These are phyloP conservation scores for Aspergillus cejpii DNA, from an alignment of 2,329 filamentous ascomycete species.

Conservation along the genomic window DNA sequence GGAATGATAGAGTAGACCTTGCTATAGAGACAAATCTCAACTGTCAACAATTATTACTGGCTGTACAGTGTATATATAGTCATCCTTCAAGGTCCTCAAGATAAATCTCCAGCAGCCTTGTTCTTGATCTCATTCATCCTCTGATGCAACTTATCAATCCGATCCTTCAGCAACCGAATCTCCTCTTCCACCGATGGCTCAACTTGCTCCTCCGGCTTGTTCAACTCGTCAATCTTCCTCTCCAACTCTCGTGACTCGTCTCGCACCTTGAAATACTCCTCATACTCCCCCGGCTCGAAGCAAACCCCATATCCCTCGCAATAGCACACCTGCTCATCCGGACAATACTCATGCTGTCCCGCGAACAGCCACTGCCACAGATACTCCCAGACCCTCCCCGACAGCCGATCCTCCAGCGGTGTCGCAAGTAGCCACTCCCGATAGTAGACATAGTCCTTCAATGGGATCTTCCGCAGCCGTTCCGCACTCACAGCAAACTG, in stretches of 20 bases:
- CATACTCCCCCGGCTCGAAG: slow-evolving; percentile 5
- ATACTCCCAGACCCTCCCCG: slow-evolving; percentile 49
- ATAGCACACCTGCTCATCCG: slow-evolving; percentile 7
- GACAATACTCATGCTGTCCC: slow-evolving; percentile 4
- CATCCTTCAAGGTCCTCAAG: neutral
- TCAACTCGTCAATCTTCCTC: neutral
- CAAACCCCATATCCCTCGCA: slow-evolving; percentile 9
- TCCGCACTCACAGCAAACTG: slow-evolving; percentile 51
- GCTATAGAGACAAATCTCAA: neutral
- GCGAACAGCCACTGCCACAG: slow-evolving; percentile 41
- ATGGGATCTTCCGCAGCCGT: slow-evolving; percentile 42
- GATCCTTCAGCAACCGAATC: neutral
- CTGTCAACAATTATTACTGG: neutral
- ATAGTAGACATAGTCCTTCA: slow-evolving; percentile 44
- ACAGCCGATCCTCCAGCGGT: slow-evolving; percentile 42
- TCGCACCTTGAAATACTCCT: slow-evolving; percentile 1
- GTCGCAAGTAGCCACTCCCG: slow-evolving; percentile 49
- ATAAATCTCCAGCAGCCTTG: neutral
- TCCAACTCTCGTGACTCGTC: neutral
- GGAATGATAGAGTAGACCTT: neutral
- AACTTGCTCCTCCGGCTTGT: neutral
- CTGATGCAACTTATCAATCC: slow-evolving; percentile 1
- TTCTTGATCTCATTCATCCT: slow-evolving; percentile 4
- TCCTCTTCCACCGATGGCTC: neutral
- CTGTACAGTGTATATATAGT: neutral